Conservation (phyloP, 2,329 filamentous ascomycete genomes). For the Aspergillus pseudonomiae region DNA sequence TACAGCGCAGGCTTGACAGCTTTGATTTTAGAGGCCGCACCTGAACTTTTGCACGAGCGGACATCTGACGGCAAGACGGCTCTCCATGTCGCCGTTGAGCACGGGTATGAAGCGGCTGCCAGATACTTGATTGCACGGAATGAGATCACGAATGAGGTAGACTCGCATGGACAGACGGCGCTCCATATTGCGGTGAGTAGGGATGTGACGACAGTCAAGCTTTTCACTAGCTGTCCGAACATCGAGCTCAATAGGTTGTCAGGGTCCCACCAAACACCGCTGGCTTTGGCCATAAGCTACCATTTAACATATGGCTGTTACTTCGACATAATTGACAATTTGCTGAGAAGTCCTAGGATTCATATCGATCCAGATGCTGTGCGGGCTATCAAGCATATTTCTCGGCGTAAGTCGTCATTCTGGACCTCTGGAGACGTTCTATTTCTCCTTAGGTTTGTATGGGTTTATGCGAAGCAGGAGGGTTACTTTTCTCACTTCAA, state of each 20-base stretch:
- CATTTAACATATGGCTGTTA: neutral
- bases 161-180: neutral
- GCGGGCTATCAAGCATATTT: neutral
- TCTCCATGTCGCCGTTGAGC: neutral
- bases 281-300: neutral
- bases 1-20: neutral
- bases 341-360: neutral
- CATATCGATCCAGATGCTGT: neutral
- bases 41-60: neutral
- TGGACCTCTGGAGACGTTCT: neutral
- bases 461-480: neutral
- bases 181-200: neutral
- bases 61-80: neutral
- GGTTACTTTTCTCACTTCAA: neutral
- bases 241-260: neutral
- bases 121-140: neutral
- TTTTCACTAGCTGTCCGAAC: neutral
- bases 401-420: neutral
- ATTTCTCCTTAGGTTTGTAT: neutral
- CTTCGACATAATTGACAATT: neutral
- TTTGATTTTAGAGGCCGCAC: neutral
- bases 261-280: neutral
- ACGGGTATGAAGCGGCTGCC: neutral
- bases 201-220: neutral
- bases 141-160: neutral